A percentile compares a stretch with the other conserved stretches of the same genome.
Conservation (phyloP, 148 eudicot species). For the Bassia scoparia region DNA sequence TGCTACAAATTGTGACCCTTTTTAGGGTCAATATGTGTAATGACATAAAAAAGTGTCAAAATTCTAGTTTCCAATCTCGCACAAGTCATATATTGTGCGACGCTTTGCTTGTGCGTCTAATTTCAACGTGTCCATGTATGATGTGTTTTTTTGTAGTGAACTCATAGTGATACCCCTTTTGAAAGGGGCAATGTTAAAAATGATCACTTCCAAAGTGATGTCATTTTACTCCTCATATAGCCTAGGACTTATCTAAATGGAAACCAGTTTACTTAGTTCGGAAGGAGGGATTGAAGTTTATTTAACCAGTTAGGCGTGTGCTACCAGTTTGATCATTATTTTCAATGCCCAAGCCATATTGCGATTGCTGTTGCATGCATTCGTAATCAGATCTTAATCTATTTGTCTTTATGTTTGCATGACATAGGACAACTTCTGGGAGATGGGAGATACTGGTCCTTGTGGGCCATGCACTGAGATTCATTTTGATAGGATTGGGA, state of each 20-base stretch:
- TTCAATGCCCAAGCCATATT: background rate
- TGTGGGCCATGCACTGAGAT: constrained; percentile 99
- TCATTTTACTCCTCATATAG: background rate
- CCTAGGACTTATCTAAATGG: background rate
- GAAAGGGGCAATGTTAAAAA: background rate
- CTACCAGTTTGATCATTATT: background rate
- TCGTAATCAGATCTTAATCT: background rate
- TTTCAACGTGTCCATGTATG: too few relatives aligned
- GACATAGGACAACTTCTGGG: constrained; percentile 94
- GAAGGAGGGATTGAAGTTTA: background rate
- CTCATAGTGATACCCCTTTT: too few relatives aligned
- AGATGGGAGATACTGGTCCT: constrained; percentile 99
- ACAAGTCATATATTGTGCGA: too few relatives aligned
- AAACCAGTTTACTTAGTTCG: background rate
- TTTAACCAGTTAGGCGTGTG: background rate
- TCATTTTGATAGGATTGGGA: constrained; percentile 89
- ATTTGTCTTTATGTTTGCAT: constrained; percentile 6
- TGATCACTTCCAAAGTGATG: too few relatives aligned
- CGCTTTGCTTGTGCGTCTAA: too few relatives aligned
- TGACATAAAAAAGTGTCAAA: too few relatives aligned
- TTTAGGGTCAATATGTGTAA: too few relatives aligned
- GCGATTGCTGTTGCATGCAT: background rate
- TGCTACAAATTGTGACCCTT: too few relatives aligned
- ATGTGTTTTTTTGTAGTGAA: too few relatives aligned
- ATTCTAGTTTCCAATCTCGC: too few relatives aligned